These are phyloP conservation scores for Coccinonectria pachysandricola DNA, from an alignment of 2,329 filamentous ascomycete genomes.

Conservation along the genomic window DNA sequence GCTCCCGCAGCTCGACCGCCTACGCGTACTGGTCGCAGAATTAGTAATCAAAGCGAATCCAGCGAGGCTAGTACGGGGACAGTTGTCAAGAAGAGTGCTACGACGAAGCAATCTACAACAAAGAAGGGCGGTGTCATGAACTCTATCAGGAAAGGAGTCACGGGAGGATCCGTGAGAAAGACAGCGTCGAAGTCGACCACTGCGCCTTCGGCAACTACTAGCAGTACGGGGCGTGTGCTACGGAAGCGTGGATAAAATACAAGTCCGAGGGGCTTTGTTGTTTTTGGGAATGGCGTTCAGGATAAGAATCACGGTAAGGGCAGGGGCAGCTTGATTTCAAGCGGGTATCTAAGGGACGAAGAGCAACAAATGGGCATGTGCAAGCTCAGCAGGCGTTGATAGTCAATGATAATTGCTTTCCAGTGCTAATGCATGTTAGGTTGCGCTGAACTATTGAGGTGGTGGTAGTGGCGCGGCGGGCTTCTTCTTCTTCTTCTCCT, in stretches of 20 bases:
- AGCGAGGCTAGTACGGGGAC: slow-evolving; percentile 56
- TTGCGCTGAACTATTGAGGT: too few relatives aligned
- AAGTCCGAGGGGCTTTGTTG: slow-evolving; percentile 6
- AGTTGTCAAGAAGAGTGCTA: slow-evolving; percentile 45
- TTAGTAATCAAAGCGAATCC: slow-evolving; percentile 51
- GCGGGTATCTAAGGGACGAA: slow-evolving; percentile 6
- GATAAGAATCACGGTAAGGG: too few relatives aligned
- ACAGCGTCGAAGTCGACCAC: slow-evolving; percentile 31
- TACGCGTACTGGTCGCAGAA: slow-evolving; percentile 40
- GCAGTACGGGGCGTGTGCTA: slow-evolving; percentile 41
- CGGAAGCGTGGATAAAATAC: slow-evolving; percentile 38
- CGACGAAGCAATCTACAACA: slow-evolving; percentile 25
- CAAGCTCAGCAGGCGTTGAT: slow-evolving; percentile 6
- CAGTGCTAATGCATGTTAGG: slow-evolving; percentile 7
- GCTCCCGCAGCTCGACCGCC: slow-evolving; percentile 26
- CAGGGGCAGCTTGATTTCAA: slow-evolving; percentile 6
- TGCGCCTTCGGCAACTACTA: slow-evolving; percentile 30
- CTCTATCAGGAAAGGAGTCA: slow-evolving; percentile 42
- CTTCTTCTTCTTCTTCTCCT: slow-evolving; percentile 86
- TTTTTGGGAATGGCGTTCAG: slow-evolving; percentile 15
- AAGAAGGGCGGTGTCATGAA: slow-evolving; percentile 47
- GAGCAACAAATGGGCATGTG: slow-evolving; percentile 13
- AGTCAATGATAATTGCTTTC: slow-evolving; percentile 12
- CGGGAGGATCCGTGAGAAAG: slow-evolving; percentile 40
- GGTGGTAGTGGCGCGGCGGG: slow-evolving; percentile 12